A percentile compares a stretch with the other conserved stretches of the same genome.
phyloP scores from a whole-genome alignment of 2,329 filamentous ascomycete species.

The Fusarium cyanostomum region DNA sequence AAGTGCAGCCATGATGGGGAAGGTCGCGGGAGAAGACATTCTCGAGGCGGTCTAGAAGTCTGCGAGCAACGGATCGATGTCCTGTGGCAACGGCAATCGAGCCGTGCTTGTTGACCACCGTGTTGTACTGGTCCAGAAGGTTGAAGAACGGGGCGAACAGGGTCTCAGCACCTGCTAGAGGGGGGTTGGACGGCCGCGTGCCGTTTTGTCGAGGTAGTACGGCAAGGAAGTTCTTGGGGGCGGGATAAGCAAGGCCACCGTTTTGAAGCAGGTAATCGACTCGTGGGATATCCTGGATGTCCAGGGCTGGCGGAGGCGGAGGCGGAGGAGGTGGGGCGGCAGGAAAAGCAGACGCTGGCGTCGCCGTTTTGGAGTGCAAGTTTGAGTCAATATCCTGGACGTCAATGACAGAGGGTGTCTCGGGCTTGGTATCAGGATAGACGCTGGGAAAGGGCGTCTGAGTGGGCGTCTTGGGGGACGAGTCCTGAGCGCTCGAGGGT shows the following conservation, averaged over 20 bases:
- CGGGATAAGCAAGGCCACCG: slow-evolving; percentile 77
- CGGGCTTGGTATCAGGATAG: slow-evolving; percentile 53
- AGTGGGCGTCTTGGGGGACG: slow-evolving; percentile 70
- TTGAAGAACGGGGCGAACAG: slow-evolving; percentile 86
- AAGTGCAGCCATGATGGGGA: slow-evolving; percentile 84
- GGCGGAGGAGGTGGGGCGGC: slow-evolving; percentile 59
- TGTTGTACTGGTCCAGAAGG: slow-evolving; percentile 85
- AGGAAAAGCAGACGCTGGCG: slow-evolving; percentile 48
- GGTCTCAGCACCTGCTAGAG: slow-evolving; percentile 72
- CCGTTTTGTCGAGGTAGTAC: slow-evolving; percentile 67
- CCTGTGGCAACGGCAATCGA: slow-evolving; percentile 95
- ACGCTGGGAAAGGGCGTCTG: slow-evolving; percentile 61
- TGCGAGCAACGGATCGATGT: slow-evolving; percentile 91
- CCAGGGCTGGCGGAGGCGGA: slow-evolving; percentile 79
- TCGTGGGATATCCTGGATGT: slow-evolving; percentile 75
- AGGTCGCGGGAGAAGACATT: slow-evolving; percentile 95
- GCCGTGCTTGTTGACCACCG: slow-evolving; percentile 82
- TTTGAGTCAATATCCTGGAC: slow-evolving; percentile 49
- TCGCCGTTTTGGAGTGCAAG: slow-evolving; percentile 52
- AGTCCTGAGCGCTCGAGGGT: slow-evolving; percentile 60
- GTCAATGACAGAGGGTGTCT: slow-evolving; percentile 48
- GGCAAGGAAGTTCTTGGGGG: slow-evolving; percentile 78
- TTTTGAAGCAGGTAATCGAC: slow-evolving; percentile 94
- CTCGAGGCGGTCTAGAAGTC: slow-evolving; percentile 88
- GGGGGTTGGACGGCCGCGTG: slow-evolving; percentile 68